Percentiles rank a stretch among this genome's conserved stretches.
phyloP scores from a whole-genome alignment of 108 stramenopile genomes.

The Craspedostauros australis region DNA sequence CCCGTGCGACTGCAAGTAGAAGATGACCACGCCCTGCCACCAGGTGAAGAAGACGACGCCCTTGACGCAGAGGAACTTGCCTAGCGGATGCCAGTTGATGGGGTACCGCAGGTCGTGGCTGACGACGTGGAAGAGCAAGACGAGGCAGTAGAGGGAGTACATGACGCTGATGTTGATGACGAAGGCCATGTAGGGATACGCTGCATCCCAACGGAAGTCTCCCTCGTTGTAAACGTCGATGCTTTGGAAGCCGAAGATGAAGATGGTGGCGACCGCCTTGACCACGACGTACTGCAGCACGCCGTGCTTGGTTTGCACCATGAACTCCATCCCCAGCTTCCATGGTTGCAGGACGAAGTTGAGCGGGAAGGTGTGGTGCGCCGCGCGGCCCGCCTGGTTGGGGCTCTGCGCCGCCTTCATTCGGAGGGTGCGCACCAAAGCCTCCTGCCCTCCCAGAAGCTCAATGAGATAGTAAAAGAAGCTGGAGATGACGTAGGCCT shows the following conservation, averaged over 20 bases:
- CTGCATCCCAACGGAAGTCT: constrained; percentile 48
- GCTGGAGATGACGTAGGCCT: constrained; percentile 89
- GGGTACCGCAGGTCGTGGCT: constrained; percentile 69
- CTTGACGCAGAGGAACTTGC: constrained; percentile 96
- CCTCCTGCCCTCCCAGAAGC: constrained; percentile 83
- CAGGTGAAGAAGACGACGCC: constrained; percentile 97
- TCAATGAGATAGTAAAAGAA: constrained; percentile 90
- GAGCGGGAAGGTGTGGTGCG: constrained; percentile 43
- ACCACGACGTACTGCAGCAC: constrained; percentile 94
- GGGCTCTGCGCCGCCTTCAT: constrained; percentile 34
- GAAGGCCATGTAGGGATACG: constrained; percentile 75
- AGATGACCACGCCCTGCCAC: constrained; percentile 91
- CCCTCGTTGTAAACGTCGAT: constrained; percentile 81
- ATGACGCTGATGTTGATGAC: constrained; percentile 77
- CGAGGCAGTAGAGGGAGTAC: constrained; percentile 92
- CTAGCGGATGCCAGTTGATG: constrained; percentile 83
- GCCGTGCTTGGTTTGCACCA: constrained; percentile 83
- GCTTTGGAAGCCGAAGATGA: constrained; percentile 64
- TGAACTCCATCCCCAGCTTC: constrained; percentile 79
- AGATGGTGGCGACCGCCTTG: constrained; percentile 64
- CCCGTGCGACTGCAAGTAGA: constrained; percentile 60
- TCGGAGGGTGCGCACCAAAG: constrained; percentile 49
- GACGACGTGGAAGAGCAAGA: constrained; percentile 85
- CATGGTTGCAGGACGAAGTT: constrained; percentile 53
- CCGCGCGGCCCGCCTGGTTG: constrained; percentile 24